phyloP scores from a whole-genome alignment of 2,329 filamentous ascomycete species.

The Aspergillus udagawae region DNA sequence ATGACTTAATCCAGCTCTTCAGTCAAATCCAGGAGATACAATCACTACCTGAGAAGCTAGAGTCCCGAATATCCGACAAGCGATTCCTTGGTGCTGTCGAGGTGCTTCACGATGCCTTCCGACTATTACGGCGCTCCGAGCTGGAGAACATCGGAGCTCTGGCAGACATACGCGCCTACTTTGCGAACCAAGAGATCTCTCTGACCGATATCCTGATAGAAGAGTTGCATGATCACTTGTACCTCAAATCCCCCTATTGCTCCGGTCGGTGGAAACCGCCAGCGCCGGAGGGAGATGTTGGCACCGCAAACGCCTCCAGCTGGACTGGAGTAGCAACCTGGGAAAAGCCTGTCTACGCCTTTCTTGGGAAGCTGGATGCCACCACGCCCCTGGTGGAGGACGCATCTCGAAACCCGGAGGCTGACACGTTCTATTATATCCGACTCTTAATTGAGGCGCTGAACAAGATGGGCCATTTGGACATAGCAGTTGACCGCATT shows the following conservation, averaged over 20 bases:
- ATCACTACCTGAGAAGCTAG: conserved; percentile 83
- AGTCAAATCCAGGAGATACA: conserved; percentile 84
- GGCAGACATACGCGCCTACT: conserved; percentile 78
- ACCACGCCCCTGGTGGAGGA: conserved; percentile 69
- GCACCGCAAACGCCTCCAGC: conserved; percentile 18
- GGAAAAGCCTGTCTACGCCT: conserved; percentile 54
- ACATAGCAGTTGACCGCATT: conserved; percentile 81
- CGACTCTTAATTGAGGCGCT: conserved; percentile 81
- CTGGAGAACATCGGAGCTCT: conserved; percentile 88
- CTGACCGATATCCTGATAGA: conserved; percentile 95
- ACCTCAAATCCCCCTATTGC: conserved; percentile 96
- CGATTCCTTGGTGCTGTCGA: conserved; percentile 90
- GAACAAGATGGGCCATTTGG: conserved; percentile 82
- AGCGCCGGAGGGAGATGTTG: conserved; percentile 31
- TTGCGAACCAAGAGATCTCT: conserved; percentile 87
- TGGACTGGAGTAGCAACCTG: conserved; percentile 38
- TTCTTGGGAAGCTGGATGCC: conserved; percentile 55
- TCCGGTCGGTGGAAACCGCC: conserved; percentile 91
- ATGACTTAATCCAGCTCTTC: conserved; percentile 79
- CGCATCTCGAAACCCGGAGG: conserved; percentile 86
- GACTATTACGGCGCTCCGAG: conserved; percentile 79
- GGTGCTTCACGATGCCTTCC: conserved; percentile 79
- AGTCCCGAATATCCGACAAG: conserved; percentile 94
- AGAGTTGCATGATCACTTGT: conserved; percentile 93
- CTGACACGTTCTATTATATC: conserved; percentile 92